phyloP scores from a whole-genome alignment of 306 rosid species.

The Sophora flavescens region DNA sequence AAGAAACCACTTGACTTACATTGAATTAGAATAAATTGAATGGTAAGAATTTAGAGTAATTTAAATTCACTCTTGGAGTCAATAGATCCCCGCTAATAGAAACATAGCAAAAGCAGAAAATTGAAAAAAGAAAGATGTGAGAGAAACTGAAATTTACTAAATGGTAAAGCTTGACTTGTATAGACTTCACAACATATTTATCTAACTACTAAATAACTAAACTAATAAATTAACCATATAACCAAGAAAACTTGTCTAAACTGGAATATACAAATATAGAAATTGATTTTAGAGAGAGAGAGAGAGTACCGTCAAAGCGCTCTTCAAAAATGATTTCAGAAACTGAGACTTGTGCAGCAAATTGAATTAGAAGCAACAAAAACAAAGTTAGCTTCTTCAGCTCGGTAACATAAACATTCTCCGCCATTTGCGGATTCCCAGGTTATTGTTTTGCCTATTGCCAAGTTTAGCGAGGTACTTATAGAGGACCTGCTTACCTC shows the following conservation, averaged over 20 bases:
- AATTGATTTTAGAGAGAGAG: not conserved
- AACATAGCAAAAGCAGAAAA: not conserved
- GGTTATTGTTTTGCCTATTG: not conserved
- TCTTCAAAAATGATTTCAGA: conserved; percentile 90
- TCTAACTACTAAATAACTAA: conserved; percentile 31
- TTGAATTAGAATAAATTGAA: too few relatives aligned
- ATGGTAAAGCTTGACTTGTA: not conserved
- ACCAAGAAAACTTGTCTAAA: not conserved
- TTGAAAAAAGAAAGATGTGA: not conserved
- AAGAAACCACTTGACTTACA: too few relatives aligned
- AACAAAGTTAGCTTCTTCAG: conserved; percentile 40
- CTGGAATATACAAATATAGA: not conserved
- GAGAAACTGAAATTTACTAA: conserved; percentile 3
- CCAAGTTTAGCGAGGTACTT: conserved; percentile 44
- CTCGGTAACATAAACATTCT: conserved; percentile 14
- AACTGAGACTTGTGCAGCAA: conserved; percentile 47
- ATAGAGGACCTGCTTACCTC: conserved; percentile 37
- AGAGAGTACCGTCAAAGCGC: conserved; percentile 71
- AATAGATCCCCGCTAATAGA: too few relatives aligned
- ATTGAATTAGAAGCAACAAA: conserved; percentile 33
- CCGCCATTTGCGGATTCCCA: conserved; percentile 52
- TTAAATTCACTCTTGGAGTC: too few relatives aligned
- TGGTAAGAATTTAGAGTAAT: too few relatives aligned
- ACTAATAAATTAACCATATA: conserved; percentile 12
- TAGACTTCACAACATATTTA: not conserved